Evolutionary conservation across 345 rosid species (phyloP), one percentile per base, ranked within the genome.

Genomic region (Arabidopsis thaliana): DNA sequence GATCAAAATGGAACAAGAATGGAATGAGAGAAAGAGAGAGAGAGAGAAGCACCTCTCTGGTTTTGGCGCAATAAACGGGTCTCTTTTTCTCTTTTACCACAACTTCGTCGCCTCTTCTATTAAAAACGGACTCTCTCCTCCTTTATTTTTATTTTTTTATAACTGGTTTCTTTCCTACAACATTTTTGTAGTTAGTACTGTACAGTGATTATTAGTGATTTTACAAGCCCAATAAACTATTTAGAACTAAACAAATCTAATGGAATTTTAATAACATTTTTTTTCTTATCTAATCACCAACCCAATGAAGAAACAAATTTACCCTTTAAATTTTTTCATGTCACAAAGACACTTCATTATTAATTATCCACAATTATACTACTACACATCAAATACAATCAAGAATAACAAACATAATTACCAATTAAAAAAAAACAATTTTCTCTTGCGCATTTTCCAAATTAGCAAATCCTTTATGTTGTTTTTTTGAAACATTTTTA

Each of bases 1-100:
- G 36, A 65, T 78, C 36, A 71, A 51, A 45, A n/a, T 7, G 10
- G 46, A 40, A 52, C 23, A 49, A 51, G 16, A 22, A 16, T 8
- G n/a, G 2, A 30, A 4, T 16, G 14, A n/a, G 16, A 23, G n/a
- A 51, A 25, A 30, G 52, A 25, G 6, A 42, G 42, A 60, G 23
- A 40, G 40, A n/a, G 28, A 28, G 67, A 53, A 52, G 38, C 16
- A 53, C 58, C 46, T 59, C 77, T 56, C 38, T 72, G 77, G 69
- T 78, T 78, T 78, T 78, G 81, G 77, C 81, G 81, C 73, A 65
- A 78, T 49, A 34, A 65, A 41, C 77, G 81, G 73, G 55, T 67
- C 74, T 58, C 23, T 32, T 41, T 6, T 36, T 37, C 40, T 48
- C 40, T 48, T 46, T 51, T 40, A 51, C 79, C 79, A 59, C 67